A percentile compares a stretch with the other conserved stretches of the same genome.
Conservation (phyloP, 352 stramenopile genomes). For the Globisporangium perplexum region DNA sequence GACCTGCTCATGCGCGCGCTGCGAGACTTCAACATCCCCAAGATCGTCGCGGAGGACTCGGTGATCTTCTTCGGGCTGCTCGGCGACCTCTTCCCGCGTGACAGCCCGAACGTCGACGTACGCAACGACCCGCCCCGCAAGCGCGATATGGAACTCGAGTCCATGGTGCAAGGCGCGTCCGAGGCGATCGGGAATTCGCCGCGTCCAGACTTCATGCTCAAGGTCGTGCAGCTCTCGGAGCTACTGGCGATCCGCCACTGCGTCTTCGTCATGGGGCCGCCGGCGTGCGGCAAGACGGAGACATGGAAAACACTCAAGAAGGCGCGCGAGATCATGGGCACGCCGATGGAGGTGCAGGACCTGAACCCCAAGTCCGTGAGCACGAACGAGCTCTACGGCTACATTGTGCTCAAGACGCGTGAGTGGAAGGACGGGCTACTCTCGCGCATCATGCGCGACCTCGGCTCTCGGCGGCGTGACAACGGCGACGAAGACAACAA, state of each 20-base stretch:
- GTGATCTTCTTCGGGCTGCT: constrained; percentile 95
- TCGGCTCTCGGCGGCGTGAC: constrained; percentile 87
- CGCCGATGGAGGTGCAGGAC: constrained; percentile 88
- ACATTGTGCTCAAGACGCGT: constrained; percentile 92
- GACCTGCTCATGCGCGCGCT: constrained; percentile 94
- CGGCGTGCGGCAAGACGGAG: constrained; percentile 92
- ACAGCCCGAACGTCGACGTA: constrained; percentile 79
- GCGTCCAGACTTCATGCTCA: constrained; percentile 87
- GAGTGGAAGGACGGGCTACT: constrained; percentile 96
- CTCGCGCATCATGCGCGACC: constrained; percentile 94
- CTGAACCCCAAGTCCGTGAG: constrained; percentile 96
- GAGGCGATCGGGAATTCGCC: constrained; percentile 81
- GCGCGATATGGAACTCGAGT: constrained; percentile 90
- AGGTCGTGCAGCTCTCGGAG: constrained; percentile 94
- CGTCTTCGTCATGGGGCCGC: constrained; percentile 95
- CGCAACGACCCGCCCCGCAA: constrained; percentile 91
- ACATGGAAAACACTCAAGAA: constrained; percentile 93
- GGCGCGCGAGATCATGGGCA: constrained; percentile 85
- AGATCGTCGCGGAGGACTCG: constrained; percentile 94
- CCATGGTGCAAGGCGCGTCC: constrained; percentile 76
- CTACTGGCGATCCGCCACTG: constrained; percentile 94
- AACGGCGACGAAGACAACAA: constrained; percentile 89
- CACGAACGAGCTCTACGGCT: constrained; percentile 95
- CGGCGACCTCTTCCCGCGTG: constrained; percentile 91
- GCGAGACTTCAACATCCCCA: constrained; percentile 96